phyloP scores from a whole-genome alignment of 2,329 filamentous ascomycete species.

The Neofusicoccum umdonicola region DNA sequence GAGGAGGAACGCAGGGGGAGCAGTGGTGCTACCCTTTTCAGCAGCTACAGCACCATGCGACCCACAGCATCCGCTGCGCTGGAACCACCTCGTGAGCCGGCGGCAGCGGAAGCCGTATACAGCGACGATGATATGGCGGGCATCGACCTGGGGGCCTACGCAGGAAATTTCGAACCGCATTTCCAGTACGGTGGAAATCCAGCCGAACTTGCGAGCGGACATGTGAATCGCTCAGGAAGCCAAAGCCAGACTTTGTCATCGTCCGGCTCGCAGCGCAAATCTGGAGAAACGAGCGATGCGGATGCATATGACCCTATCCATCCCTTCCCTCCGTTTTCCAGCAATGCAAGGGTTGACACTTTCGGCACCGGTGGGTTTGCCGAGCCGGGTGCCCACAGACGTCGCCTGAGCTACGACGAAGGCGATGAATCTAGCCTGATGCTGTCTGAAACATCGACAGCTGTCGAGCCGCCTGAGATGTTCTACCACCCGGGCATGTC shows the following conservation, averaged over 20 bases:
- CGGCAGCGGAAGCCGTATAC: constrained; percentile 42
- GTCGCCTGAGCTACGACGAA: constrained; percentile 86
- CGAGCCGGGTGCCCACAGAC: constrained; percentile 60
- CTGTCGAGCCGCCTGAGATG: constrained; percentile 74
- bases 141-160: constrained; percentile 72
- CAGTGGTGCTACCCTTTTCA: constrained; percentile 54
- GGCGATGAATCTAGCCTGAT: constrained; percentile 69
- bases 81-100: constrained; percentile 38
- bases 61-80: constrained; percentile 27
- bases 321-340: constrained; percentile 56
- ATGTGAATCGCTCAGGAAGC: constrained; percentile 25
- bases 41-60: constrained; percentile 43
- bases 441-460: constrained; percentile 40
- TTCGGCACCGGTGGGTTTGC: constrained; percentile 87
- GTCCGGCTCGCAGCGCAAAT: constrained; percentile 46
- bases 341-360: constrained; percentile 75
- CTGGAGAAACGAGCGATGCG: constrained; percentile 43
- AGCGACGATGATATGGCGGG: constrained; percentile 69
- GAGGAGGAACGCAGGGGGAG: constrained; percentile 68
- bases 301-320: constrained; percentile 53
- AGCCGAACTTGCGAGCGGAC: constrained; percentile 37
- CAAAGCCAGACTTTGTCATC: constrained; percentile 42
- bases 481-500: constrained; percentile 86
- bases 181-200: constrained; percentile 60
- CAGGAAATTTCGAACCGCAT: constrained; percentile 66